Percentiles rank a stretch among this genome's conserved stretches.
Evolutionary conservation across 257 asterid species (phyloP).

Genomic region (Anisodus acutangulus): DNA sequence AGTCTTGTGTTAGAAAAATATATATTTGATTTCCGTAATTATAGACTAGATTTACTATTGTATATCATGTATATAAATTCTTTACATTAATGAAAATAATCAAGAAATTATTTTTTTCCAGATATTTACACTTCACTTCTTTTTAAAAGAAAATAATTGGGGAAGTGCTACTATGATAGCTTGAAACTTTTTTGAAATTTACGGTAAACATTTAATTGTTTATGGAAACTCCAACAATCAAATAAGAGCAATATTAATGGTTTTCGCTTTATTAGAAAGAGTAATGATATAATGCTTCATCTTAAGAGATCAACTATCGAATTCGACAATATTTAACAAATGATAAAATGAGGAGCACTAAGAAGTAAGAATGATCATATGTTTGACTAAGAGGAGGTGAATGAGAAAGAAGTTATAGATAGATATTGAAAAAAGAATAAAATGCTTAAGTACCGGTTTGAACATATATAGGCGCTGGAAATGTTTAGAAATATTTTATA

Average conservation of each 20-base stretch:
- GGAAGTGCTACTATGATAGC: not conserved
- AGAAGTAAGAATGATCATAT: not conserved
- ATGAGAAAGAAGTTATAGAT: not conserved
- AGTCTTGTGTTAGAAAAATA: too few relatives aligned
- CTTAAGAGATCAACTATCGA: not conserved
- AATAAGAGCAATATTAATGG: constrained; percentile 5
- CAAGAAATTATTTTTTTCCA: too few relatives aligned
- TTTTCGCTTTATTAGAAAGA: not conserved
- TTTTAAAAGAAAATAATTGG: not conserved
- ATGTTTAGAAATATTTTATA: not conserved
- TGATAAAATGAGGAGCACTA: not conserved
- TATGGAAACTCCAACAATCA: not conserved
- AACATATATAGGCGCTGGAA: not conserved
- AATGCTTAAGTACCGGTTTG: not conserved
- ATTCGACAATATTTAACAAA: constrained; percentile 12
- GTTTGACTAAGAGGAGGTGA: not conserved
- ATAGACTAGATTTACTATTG: too few relatives aligned
- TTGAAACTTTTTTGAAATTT: not conserved
- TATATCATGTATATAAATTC: too few relatives aligned
- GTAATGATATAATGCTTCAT: not conserved
- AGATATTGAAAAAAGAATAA: not conserved
- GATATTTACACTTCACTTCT: too few relatives aligned
- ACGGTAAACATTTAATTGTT: not conserved
- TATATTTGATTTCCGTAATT: too few relatives aligned
- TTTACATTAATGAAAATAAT: too few relatives aligned